phyloP scores from a whole-genome alignment of 768 basidiomycete genomes.

The Lentinula raphanica region DNA sequence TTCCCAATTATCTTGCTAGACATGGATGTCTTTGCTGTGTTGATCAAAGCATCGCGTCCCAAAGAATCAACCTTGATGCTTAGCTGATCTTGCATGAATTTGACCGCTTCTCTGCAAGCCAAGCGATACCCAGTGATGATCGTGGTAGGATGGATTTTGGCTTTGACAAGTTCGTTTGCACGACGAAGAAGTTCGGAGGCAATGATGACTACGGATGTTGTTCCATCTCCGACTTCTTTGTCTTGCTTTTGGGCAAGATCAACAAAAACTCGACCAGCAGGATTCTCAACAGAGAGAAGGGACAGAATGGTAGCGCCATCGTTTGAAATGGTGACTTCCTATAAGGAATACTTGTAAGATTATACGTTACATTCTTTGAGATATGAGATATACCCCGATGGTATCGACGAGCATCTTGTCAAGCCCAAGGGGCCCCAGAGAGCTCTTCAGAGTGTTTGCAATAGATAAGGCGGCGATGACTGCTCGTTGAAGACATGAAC shows the following conservation, averaged over 20 bases:
- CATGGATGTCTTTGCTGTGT: conserved; percentile 98
- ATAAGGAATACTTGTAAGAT: conserved; percentile 10
- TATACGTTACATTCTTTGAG: neutral
- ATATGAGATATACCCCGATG: conserved; percentile 67
- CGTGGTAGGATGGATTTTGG: conserved; percentile 97
- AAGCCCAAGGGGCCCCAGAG: conserved; percentile 88
- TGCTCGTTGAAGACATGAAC: conserved; percentile 26
- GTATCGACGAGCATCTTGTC: conserved; percentile 99
- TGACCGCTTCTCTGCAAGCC: conserved; percentile 95
- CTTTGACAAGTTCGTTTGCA: conserved; percentile 96
- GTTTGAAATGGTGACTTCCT: conserved; percentile 99
- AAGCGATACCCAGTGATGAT: conserved; percentile 98
- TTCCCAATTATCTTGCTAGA: conserved; percentile 96
- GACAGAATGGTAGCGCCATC: conserved; percentile 99
- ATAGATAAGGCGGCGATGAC: conserved; percentile 95
- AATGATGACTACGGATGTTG: conserved; percentile 96
- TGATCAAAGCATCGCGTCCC: conserved; percentile 89
- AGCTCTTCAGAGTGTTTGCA: conserved; percentile 96
- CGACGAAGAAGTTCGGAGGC: conserved; percentile 95
- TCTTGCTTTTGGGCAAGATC: conserved; percentile 99
- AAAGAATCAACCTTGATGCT: conserved; percentile 90
- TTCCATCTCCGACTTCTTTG: conserved; percentile 98
- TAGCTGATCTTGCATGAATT: conserved; percentile 96
- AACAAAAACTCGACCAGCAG: conserved; percentile 95
- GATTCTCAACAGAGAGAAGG: conserved; percentile 90